Evolutionary conservation across 202 grass and related monocot genomes (phyloP).

Genomic region (Bolboschoenoplectus hybrid): DNA sequence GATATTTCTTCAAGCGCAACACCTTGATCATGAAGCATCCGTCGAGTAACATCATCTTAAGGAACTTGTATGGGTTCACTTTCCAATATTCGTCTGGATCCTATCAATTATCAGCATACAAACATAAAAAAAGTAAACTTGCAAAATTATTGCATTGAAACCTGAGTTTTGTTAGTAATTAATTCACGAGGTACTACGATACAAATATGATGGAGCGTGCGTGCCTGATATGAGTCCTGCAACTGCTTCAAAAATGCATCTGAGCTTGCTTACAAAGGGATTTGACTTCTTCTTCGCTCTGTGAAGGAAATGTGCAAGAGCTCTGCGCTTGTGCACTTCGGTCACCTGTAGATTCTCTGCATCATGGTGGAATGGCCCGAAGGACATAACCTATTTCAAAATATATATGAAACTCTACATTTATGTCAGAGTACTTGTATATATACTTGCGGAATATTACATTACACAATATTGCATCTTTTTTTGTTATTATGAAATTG

Average conservation of each 20-base stretch:
- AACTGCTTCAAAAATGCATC: neutral
- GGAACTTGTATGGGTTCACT: neutral
- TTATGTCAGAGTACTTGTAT: neutral
- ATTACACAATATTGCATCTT: no score
- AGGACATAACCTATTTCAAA: neutral
- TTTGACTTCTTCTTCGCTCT: neutral
- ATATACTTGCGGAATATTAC: neutral
- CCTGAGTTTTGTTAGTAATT: neutral
- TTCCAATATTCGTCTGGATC: neutral
- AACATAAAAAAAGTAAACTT: neutral
- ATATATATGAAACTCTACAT: no score
- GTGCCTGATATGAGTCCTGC: slow-evolving; percentile 21
- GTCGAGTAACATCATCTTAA: slow-evolving; percentile 36
- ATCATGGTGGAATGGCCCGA: slow-evolving; percentile 11
- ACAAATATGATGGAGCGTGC: neutral
- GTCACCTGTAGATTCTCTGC: neutral
- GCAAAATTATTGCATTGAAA: neutral
- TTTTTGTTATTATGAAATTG: neutral
- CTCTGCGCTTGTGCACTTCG: slow-evolving; percentile 16
- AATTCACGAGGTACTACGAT: neutral
- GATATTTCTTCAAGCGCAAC: neutral
- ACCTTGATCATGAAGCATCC: slow-evolving; percentile 33
- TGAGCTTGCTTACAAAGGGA: neutral
- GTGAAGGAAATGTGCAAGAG: slow-evolving; percentile 13
- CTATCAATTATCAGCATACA: neutral